Conservation (phyloP, 176 grass and related monocot species). For the Ensete glaucum region DNA sequence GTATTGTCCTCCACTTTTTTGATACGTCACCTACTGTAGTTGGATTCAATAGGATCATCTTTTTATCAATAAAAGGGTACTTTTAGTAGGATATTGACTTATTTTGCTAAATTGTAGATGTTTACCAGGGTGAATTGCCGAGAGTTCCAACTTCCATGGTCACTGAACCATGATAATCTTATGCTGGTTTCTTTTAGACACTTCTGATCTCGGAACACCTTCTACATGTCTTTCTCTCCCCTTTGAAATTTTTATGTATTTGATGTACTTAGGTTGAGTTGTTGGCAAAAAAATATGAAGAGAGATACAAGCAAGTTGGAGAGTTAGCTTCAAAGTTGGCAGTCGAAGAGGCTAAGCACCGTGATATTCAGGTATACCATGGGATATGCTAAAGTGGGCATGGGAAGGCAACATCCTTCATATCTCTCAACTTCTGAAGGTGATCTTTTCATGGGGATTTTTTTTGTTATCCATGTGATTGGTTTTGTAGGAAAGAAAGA, state of each 20-base stretch:
- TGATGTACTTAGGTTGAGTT: conserved; percentile 63
- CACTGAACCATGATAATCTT: no score
- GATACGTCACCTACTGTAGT: no score
- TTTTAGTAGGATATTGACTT: no score
- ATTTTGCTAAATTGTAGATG: no score
- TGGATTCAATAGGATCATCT: no score
- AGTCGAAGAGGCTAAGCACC: conserved; percentile 70
- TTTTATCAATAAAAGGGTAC: no score
- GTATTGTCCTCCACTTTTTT: no score
- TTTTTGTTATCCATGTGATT: conserved; percentile 14
- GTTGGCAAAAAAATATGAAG: conserved; percentile 91
- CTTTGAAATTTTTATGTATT: conserved; percentile 5
- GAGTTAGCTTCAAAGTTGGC: conserved; percentile 88
- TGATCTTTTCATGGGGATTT: conserved; percentile 4
- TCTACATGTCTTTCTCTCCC: not conserved
- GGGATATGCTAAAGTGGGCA: conserved; percentile 17
- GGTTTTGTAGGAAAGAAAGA: conserved; percentile 76
- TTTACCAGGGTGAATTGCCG: no score
- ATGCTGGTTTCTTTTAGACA: no score
- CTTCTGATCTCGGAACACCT: no score
- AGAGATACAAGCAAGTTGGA: conserved; percentile 98
- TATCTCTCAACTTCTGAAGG: not conserved
- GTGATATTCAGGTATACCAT: conserved; percentile 67
- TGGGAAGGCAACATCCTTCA: not conserved
- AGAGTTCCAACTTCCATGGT: no score